Evolutionary conservation across 192 early-diverging fungal species (phyloP).

Genomic region (Chytriomyces sp.): DNA sequence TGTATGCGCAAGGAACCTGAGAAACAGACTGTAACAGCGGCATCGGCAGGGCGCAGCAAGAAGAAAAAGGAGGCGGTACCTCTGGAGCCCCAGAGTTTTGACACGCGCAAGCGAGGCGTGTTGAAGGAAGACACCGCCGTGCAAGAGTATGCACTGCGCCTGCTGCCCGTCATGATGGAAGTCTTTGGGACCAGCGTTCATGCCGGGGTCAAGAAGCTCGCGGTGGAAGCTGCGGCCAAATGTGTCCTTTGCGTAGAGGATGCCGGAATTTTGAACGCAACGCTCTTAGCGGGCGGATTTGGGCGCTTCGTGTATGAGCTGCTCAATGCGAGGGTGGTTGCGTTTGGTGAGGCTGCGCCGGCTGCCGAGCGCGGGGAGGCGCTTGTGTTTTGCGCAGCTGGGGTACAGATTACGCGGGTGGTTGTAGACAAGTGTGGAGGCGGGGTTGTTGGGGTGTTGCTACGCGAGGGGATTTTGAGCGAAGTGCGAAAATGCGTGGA

Average conservation of each 20-base stretch:
- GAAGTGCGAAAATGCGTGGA: slow-evolving; percentile 57
- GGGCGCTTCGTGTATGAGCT: slow-evolving; percentile 58
- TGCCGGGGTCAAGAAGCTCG: slow-evolving; percentile 52
- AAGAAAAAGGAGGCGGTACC: background rate
- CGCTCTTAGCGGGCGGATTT: slow-evolving; percentile 51
- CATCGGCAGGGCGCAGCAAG: background rate
- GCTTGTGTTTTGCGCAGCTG: slow-evolving; percentile 50
- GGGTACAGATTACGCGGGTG: slow-evolving; percentile 64
- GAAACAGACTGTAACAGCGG: background rate
- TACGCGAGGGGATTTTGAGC: slow-evolving; percentile 74
- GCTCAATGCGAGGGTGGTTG: slow-evolving; percentile 31
- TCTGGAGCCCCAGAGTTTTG: background rate
- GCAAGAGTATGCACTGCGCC: slow-evolving; percentile 37
- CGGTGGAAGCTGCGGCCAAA: slow-evolving; percentile 61
- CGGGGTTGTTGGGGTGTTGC: slow-evolving; percentile 59
- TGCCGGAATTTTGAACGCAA: slow-evolving; percentile 41
- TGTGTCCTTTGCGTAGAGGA: slow-evolving; percentile 49
- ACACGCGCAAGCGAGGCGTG: background rate
- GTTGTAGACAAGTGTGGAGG: slow-evolving; percentile 67
- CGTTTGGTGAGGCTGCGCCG: slow-evolving; percentile 1
- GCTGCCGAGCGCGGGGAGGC: slow-evolving; percentile 35
- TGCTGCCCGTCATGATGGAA: slow-evolving; percentile 73
- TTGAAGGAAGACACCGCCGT: background rate
- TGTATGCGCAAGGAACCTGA: slow-evolving; percentile 16
- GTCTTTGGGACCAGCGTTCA: slow-evolving; percentile 73